Evolutionary conservation across 441 rosid species (phyloP).

Genomic region (Manihot esculenta): DNA sequence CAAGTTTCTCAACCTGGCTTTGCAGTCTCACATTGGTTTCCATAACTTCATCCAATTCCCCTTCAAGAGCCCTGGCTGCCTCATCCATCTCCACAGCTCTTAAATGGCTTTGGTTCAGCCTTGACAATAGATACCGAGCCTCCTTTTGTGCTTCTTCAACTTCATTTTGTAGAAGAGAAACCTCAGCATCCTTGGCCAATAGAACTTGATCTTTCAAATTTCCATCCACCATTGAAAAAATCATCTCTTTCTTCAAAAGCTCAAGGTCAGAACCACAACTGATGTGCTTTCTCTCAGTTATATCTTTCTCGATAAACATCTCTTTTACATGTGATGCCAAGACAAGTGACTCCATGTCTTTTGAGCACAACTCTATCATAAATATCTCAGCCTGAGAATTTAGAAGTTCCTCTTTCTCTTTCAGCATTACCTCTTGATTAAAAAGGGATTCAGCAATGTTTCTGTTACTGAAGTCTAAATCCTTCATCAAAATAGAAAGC

Average conservation of each 20-base stretch:
- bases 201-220: slow-evolving; percentile 51
- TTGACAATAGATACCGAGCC: slow-evolving; percentile 2
- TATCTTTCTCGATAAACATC: slow-evolving; percentile 38
- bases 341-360: slow-evolving; percentile 70
- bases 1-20: slow-evolving; percentile 40
- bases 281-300: slow-evolving; percentile 36
- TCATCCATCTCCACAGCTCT: slow-evolving; percentile 16
- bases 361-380: slow-evolving; percentile 50
- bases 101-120: slow-evolving; percentile 14
- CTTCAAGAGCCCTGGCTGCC: slow-evolving; percentile 15
- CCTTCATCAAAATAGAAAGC: slow-evolving; percentile 74
- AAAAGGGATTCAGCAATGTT: slow-evolving; percentile 51
- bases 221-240: slow-evolving; percentile 51
- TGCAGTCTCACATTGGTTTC: slow-evolving; percentile 30
- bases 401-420: slow-evolving; percentile 48
- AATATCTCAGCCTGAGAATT: slow-evolving; percentile 61
- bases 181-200: slow-evolving; percentile 40
- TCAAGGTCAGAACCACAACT: slow-evolving; percentile 42
- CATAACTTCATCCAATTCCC: slow-evolving; percentile 29
- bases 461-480: slow-evolving; percentile 60
- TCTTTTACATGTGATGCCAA: slow-evolving; percentile 55
- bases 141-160: slow-evolving; percentile 30
- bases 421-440: slow-evolving; percentile 58
- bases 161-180: slow-evolving; percentile 31
- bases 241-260: slow-evolving; percentile 48